These are phyloP conservation scores for Cicer yamashitae DNA, from an alignment of 306 rosid species.

Conservation along the genomic window DNA sequence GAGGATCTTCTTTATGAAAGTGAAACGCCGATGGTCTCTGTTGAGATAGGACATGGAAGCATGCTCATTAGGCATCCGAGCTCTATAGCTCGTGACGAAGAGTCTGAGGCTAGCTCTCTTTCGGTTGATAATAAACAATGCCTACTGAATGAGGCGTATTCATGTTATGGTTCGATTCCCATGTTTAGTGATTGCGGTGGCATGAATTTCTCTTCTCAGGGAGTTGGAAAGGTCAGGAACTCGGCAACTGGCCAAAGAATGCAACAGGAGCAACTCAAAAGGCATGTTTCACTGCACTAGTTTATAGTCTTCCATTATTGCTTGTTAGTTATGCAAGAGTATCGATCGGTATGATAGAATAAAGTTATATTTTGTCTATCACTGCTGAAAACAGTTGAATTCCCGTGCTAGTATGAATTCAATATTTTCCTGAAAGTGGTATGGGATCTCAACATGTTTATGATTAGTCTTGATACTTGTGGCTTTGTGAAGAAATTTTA, in stretches of 20 bases:
- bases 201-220: slow-evolving; percentile 51
- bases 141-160: slow-evolving; percentile 68
- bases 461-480: slow-evolving; percentile 25
- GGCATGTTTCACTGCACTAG: slow-evolving; percentile 51
- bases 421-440: not conserved
- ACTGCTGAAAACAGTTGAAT: not conserved
- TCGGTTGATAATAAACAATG: slow-evolving; percentile 83
- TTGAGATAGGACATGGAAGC: slow-evolving; percentile 99
- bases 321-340: slow-evolving; percentile 22
- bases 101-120: slow-evolving; percentile 98
- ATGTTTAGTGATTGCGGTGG: slow-evolving; percentile 55
- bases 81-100: slow-evolving; percentile 85
- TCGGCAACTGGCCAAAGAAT: slow-evolving; percentile 53
- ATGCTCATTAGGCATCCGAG: slow-evolving; percentile 95
- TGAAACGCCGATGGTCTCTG: slow-evolving; percentile 98
- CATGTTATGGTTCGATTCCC: slow-evolving; percentile 59
- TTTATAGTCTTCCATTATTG: slow-evolving; percentile 28
- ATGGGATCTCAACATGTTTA: slow-evolving; percentile 20
- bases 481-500: not conserved
- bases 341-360: not conserved
- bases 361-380: slow-evolving; percentile 24
- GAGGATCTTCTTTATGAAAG: slow-evolving; percentile 94
- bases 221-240: slow-evolving; percentile 55
- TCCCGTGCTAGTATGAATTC: slow-evolving; percentile 19
- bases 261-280: slow-evolving; percentile 61